phyloP scores from a whole-genome alignment of 108 stramenopile genomes.

The Stephanodiscus minutulus region DNA sequence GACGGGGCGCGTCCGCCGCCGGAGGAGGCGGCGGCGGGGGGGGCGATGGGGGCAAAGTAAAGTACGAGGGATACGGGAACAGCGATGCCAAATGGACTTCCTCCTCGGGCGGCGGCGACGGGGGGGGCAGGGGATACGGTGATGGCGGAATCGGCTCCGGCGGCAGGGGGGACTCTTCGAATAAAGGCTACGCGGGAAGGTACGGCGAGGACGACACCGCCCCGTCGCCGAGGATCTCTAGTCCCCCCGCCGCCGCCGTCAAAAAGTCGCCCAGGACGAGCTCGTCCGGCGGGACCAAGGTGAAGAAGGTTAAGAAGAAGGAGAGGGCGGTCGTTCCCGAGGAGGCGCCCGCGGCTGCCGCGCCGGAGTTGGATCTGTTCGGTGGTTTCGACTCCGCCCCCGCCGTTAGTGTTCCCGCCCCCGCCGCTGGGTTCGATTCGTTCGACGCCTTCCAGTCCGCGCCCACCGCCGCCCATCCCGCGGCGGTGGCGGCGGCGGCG shows the following conservation, averaged over 20 bases:
- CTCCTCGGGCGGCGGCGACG: slow-evolving; percentile 25
- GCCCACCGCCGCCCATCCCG: slow-evolving; percentile 11
- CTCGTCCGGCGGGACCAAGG: slow-evolving; percentile 43
- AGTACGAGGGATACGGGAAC: slow-evolving; percentile 78
- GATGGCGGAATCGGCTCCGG: slow-evolving; percentile 72
- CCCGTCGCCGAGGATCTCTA: slow-evolving; percentile 16
- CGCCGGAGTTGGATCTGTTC: slow-evolving; percentile 71
- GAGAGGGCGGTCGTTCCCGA: slow-evolving; percentile 53
- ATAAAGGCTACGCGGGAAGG: slow-evolving; percentile 51
- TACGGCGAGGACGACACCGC: slow-evolving; percentile 44
- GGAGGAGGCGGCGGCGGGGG: slow-evolving; percentile 43
- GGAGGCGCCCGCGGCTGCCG: slow-evolving; percentile 27
- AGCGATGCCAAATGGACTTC: slow-evolving; percentile 53
- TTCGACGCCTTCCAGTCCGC: slow-evolving; percentile 49
- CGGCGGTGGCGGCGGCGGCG: slow-evolving; percentile 15
- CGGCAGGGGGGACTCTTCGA: slow-evolving; percentile 10
- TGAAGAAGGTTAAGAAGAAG: slow-evolving; percentile 81
- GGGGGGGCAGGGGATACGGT: slow-evolving; percentile 62
- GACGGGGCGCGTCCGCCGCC: slow-evolving; percentile 42
- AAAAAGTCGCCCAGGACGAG: slow-evolving; percentile 57
- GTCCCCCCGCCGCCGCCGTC: background rate
- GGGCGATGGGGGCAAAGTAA: slow-evolving; percentile 15
- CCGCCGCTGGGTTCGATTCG: slow-evolving; percentile 38
- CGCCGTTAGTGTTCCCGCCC: slow-evolving; percentile 35
- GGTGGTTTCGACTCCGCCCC: slow-evolving; percentile 67